Conservation (phyloP, 2,329 filamentous ascomycete species). For the Phialocephala subalpina region DNA sequence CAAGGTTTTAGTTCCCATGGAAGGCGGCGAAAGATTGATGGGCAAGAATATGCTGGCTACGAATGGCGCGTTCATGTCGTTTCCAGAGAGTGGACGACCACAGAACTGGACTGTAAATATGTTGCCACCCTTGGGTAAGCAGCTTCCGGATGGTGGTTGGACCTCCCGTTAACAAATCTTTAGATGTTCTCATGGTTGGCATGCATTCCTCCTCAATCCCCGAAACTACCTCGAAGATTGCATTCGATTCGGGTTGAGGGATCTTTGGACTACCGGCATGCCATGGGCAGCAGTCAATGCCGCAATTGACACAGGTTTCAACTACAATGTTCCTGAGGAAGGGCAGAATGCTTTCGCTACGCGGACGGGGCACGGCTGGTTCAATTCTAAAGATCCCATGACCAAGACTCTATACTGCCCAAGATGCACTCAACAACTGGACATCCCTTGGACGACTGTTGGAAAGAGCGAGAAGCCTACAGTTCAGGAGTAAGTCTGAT, state of each 20-base stretch:
- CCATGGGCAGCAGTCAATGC: conserved; percentile 69
- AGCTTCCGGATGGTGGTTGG: conserved; percentile 57
- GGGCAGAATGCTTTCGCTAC: conserved; percentile 56
- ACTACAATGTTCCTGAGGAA: conserved; percentile 57
- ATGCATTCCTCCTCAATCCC: conserved; percentile 81
- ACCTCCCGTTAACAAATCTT: conserved; percentile 22
- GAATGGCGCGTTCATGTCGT: conserved; percentile 21
- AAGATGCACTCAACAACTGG: conserved; percentile 52
- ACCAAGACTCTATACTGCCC: conserved; percentile 63
- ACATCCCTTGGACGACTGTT: conserved; percentile 68
- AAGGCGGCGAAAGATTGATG: conserved; percentile 36
- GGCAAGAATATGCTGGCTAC: conserved; percentile 35
- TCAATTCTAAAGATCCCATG: conserved; percentile 60
- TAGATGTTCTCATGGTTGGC: conserved; percentile 84
- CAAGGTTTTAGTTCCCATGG: conserved; percentile 38
- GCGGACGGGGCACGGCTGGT: conserved; percentile 62
- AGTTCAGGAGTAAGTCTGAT: too few relatives aligned
- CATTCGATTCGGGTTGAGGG: conserved; percentile 61
- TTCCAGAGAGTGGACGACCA: conserved; percentile 27
- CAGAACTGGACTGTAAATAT: conserved; percentile 49
- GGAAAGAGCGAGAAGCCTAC: conserved; percentile 48
- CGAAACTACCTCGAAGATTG: conserved; percentile 78
- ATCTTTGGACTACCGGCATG: conserved; percentile 68
- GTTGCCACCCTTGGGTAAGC: conserved; percentile 69
- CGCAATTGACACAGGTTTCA: conserved; percentile 66